Evolutionary conservation across 352 stramenopile genomes (phyloP).

Genomic region (Pythium diclinum): DNA sequence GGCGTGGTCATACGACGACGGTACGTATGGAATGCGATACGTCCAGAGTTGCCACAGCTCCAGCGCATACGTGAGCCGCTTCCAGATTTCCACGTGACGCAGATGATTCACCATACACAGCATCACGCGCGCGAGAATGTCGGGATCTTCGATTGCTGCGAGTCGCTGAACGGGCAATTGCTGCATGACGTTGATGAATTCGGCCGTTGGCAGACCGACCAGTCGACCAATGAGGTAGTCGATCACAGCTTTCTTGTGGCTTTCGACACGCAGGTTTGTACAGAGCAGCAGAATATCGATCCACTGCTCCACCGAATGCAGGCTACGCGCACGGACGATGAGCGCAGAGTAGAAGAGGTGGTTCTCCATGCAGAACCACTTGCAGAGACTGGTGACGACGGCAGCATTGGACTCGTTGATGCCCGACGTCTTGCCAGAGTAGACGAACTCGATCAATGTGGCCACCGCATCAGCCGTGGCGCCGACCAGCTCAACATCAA

Average conservation of each 20-base stretch:
- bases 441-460: conserved; percentile 56
- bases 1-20: conserved; percentile 3
- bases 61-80: conserved; percentile 37
- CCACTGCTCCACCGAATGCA: conserved; percentile 39
- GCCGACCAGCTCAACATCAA: conserved; percentile 45
- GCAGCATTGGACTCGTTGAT: conserved; percentile 32
- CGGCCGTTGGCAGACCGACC: conserved; percentile 23
- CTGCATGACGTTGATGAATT: conserved; percentile 31
- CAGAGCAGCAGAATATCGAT: conserved; percentile 39
- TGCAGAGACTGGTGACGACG: conserved; percentile 39
- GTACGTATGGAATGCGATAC: conserved; percentile 20
- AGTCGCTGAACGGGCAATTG: conserved; percentile 36
- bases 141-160: conserved; percentile 33
- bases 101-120: conserved; percentile 45
- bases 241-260: conserved; percentile 28
- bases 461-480: conserved; percentile 41
- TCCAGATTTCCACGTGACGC: conserved; percentile 45
- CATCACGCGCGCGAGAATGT: conserved; percentile 37
- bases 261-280: conserved; percentile 23
- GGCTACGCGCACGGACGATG: conserved; percentile 26
- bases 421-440: conserved; percentile 38
- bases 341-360: conserved; percentile 45
- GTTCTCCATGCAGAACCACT: conserved; percentile 40
- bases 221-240: conserved; percentile 36
- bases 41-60: conserved; percentile 37